These are phyloP conservation scores for Talaromyces verruculosus DNA, from an alignment of 2,329 filamentous ascomycete species.

Conservation along the genomic window DNA sequence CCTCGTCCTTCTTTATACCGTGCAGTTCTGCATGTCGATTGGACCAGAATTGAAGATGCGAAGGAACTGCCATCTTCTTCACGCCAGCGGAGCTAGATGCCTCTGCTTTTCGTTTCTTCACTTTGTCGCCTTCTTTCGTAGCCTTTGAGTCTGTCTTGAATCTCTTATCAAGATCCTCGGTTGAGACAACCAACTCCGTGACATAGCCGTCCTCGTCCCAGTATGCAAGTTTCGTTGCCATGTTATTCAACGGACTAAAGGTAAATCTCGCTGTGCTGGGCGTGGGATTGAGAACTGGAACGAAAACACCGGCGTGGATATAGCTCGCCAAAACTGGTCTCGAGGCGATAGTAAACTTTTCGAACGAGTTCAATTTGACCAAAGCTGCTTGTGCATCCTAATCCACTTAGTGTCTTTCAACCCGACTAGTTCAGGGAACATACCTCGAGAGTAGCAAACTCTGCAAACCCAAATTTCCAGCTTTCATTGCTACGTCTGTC, in stretches of 20 bases:
- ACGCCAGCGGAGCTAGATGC: conserved; percentile 32
- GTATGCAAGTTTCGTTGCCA: conserved; percentile 67
- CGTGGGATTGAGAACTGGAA: conserved; percentile 65
- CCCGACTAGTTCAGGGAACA: background rate
- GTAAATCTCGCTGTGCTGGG: conserved; percentile 62
- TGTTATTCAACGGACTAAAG: conserved; percentile 69
- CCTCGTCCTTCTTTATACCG: conserved; percentile 44
- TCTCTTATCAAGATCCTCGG: conserved; percentile 46
- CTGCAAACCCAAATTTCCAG: conserved; percentile 79
- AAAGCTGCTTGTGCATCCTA: conserved; percentile 72
- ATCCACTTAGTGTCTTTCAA: background rate
- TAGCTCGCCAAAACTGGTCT: conserved; percentile 69
- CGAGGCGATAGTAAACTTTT: conserved; percentile 75
- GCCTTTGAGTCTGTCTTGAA: conserved; percentile 34
- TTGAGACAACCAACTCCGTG: conserved; percentile 62
- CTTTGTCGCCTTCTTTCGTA: conserved; percentile 45
- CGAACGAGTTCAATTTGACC: conserved; percentile 67
- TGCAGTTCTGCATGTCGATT: conserved; percentile 69
- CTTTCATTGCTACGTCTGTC: conserved; percentile 70
- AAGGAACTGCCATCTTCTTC: conserved; percentile 56
- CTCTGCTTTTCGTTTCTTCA: conserved; percentile 51
- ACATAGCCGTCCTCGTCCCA: conserved; percentile 74
- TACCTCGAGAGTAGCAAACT: conserved; percentile 70
- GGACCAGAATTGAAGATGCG: conserved; percentile 70
- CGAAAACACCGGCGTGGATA: conserved; percentile 82